Percentiles rank a stretch among this genome's conserved stretches.
Evolutionary conservation across 1,284 basidiomycete species (phyloP).

Genomic region (Melampsora americana): DNA sequence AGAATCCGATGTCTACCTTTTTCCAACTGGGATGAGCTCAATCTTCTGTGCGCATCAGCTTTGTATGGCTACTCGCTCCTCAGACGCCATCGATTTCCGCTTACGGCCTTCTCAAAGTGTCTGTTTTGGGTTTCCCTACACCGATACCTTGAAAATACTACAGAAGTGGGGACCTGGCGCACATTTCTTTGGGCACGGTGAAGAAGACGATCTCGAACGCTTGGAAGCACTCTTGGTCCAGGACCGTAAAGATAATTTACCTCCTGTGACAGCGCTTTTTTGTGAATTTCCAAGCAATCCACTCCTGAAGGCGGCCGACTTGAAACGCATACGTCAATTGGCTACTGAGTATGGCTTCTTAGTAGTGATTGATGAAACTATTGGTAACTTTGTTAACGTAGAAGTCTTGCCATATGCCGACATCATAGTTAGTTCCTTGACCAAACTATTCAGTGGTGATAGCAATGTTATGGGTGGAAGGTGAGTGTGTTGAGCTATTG

Average conservation of each 20-base stretch:
- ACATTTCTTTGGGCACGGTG: constrained; percentile 80
- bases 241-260: constrained; percentile 55
- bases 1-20: constrained; percentile 61
- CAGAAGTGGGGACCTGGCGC: constrained; percentile 96
- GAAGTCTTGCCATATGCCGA: constrained; percentile 86
- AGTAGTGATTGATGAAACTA: constrained; percentile 89
- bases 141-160: constrained; percentile 92
- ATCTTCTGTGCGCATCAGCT: constrained; percentile 27
- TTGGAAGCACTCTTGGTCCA: constrained; percentile 66
- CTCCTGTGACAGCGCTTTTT: constrained; percentile 57
- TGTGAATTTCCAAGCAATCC: constrained; percentile 95
- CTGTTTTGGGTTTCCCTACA: constrained; percentile 79
- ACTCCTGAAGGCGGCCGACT: constrained; percentile 75
- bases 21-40: constrained; percentile 21
- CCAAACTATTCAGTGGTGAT: constrained; percentile 92
- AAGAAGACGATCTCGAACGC: constrained; percentile 70
- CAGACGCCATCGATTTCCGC: neutral
- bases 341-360: constrained; percentile 86
- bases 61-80: constrained; percentile 12
- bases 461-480: constrained; percentile 97
- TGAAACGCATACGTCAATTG: constrained; percentile 71
- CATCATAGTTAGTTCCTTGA: constrained; percentile 87
- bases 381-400: constrained; percentile 95
- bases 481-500: constrained; percentile 57
- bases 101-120: constrained; percentile 47